Conservation (phyloP, 2,329 filamentous ascomycete genomes). For the Drechslerella coelobrocha region DNA sequence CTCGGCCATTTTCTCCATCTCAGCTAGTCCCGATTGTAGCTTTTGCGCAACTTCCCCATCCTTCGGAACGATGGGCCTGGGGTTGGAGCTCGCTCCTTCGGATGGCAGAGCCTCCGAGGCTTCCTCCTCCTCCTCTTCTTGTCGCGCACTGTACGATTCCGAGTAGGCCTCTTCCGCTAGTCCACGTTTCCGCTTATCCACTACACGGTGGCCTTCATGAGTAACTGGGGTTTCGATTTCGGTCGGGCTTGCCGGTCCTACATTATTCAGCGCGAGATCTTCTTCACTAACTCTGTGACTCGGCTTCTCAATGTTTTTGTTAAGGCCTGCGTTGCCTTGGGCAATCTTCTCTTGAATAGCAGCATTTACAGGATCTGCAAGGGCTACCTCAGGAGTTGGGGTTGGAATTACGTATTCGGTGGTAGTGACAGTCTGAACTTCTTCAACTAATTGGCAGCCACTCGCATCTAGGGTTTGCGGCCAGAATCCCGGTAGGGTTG, state of each 20-base stretch:
- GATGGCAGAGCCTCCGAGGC: not conserved
- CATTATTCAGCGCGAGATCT: constrained; percentile 16
- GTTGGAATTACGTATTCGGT: constrained; percentile 51
- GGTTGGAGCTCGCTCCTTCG: not conserved
- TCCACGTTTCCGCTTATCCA: constrained; percentile 7
- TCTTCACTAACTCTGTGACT: constrained; percentile 32
- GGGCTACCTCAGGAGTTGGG: constrained; percentile 56
- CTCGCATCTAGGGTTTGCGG: constrained; percentile 78
- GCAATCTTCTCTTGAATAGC: constrained; percentile 6
- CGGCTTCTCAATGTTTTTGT: not conserved
- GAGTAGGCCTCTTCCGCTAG: not conserved
- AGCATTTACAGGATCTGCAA: constrained; percentile 43
- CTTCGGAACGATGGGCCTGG: constrained; percentile 8
- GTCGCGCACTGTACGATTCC: not conserved
- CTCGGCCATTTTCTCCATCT: constrained; percentile 23
- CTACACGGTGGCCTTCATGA: not conserved
- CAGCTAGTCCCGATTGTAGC: constrained; percentile 29
- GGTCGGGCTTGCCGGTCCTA: not conserved
- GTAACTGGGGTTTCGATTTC: not conserved
- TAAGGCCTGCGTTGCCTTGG: not conserved
- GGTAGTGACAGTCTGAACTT: constrained; percentile 35
- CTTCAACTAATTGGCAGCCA: constrained; percentile 72
- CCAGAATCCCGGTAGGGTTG: constrained; percentile 78
- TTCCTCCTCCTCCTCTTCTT: constrained; percentile 29
- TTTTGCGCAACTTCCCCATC: constrained; percentile 20